A percentile compares a stretch with the other conserved stretches of the same genome.
phyloP scores from a whole-genome alignment of 208 protist genomes.

The Naegleria lovaniensis region DNA sequence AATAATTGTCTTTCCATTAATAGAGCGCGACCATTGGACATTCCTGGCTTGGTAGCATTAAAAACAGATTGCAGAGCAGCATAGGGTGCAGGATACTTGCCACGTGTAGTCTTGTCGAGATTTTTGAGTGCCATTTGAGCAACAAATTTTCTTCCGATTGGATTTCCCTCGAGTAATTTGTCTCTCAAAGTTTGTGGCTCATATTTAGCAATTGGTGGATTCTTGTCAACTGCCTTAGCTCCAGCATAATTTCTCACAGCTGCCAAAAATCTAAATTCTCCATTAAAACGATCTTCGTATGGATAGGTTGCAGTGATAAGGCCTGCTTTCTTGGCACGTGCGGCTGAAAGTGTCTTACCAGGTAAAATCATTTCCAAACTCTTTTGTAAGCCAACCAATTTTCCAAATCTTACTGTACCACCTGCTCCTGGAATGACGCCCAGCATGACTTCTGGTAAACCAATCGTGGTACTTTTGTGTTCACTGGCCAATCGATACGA shows the following conservation, averaged over 20 bases:
- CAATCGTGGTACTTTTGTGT: constrained; percentile 35
- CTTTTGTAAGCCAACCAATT: constrained; percentile 71
- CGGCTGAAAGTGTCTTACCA: constrained; percentile 59
- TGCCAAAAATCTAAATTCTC: constrained; percentile 65
- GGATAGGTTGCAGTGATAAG: constrained; percentile 57
- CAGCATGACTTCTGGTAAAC: constrained; percentile 78
- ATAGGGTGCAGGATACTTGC: constrained; percentile 85
- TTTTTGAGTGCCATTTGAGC: constrained; percentile 51
- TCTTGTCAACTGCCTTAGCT: constrained; percentile 49
- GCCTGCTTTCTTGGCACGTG: constrained; percentile 66
- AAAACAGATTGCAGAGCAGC: constrained; percentile 75
- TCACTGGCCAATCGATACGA: constrained; percentile 58
- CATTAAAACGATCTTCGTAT: constrained; percentile 52
- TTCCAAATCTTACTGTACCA: constrained; percentile 85
- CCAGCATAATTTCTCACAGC: constrained; percentile 57
- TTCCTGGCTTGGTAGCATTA: constrained; percentile 58
- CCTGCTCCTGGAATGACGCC: constrained; percentile 84
- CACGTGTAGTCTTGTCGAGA: constrained; percentile 75
- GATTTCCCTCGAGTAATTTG: constrained; percentile 49
- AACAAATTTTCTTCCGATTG: constrained; percentile 46
- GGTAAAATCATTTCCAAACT: constrained; percentile 73
- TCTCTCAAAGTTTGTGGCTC: constrained; percentile 48
- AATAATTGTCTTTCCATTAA: constrained; percentile 56
- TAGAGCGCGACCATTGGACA: constrained; percentile 26
- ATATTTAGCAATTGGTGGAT: constrained; percentile 38